Conservation (phyloP, 2,329 filamentous ascomycete genomes). For the Exophiala bonariae region DNA sequence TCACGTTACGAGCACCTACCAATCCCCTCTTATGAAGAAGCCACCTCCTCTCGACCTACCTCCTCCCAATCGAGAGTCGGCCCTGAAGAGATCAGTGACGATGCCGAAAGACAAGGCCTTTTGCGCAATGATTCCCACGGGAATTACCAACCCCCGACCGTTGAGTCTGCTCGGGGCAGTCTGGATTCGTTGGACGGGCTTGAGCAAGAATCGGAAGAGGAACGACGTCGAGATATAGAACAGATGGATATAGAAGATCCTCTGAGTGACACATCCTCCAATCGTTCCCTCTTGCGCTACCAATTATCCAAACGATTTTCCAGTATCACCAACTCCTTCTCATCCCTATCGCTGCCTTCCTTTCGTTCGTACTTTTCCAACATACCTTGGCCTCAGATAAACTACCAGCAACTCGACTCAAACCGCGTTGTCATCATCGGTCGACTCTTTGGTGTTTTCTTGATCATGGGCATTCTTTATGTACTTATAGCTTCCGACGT, state of each 20-base stretch:
- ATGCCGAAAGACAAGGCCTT: constrained; percentile 76
- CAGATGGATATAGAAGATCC: constrained; percentile 85
- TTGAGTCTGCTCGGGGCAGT: constrained; percentile 72
- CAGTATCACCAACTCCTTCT: constrained; percentile 58
- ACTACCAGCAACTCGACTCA: constrained; percentile 42
- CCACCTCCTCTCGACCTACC: constrained; percentile 59
- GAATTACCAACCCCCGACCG: constrained; percentile 77
- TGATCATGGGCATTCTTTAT: constrained; percentile 78
- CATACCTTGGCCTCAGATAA: constrained; percentile 37
- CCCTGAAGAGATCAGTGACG: constrained; percentile 63
- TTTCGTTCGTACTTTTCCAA: constrained; percentile 47
- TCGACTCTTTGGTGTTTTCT: constrained; percentile 70
- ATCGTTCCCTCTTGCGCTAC: constrained; percentile 44
- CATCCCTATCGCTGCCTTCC: constrained; percentile 52
- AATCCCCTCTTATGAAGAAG: constrained; percentile 83
- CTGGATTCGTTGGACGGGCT: constrained; percentile 57
- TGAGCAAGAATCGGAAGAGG: constrained; percentile 58
- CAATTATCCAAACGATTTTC: constrained; percentile 59
- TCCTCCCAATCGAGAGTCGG: constrained; percentile 52
- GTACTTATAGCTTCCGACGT: constrained; percentile 83
- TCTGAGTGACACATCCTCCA: constrained; percentile 31
- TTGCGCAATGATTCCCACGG: constrained; percentile 51
- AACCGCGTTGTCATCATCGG: constrained; percentile 68
- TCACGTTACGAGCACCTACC: constrained; percentile 62
- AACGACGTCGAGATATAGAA: constrained; percentile 78